These are phyloP conservation scores for Candida loeiensis DNA, from an alignment of 805 yeast species.

Conservation along the genomic window DNA sequence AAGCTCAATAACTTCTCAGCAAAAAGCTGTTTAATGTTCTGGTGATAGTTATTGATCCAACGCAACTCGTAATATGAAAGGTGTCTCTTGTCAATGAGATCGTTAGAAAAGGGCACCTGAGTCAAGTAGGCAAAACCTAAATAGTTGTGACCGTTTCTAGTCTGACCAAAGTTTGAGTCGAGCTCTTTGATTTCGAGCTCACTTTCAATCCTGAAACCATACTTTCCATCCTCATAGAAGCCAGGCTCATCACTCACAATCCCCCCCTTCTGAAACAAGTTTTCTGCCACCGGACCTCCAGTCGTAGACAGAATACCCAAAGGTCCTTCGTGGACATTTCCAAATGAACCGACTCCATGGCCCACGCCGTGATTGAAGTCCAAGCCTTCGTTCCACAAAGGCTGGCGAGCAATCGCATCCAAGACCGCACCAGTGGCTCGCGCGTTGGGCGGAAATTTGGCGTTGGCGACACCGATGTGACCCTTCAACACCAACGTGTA, in stretches of 20 bases:
- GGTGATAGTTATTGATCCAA: conserved; percentile 41
- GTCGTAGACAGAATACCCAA: conserved; percentile 66
- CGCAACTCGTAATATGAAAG: conserved; percentile 27
- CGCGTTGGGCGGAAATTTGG: conserved; percentile 61
- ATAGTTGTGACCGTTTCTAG: conserved; percentile 30
- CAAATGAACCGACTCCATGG: conserved; percentile 91
- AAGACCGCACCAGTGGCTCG: conserved; percentile 72
- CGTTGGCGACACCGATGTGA: conserved; percentile 78
- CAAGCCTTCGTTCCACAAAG: conserved; percentile 75
- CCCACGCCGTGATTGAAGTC: conserved; percentile 96
- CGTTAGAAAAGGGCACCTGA: conserved; percentile 38
- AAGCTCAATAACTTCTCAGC: conserved; percentile 43
- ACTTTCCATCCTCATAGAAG: conserved; percentile 82
- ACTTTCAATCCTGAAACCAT: conserved; percentile 87
- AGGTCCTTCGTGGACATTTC: conserved; percentile 94
- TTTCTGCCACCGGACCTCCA: conserved; percentile 48
- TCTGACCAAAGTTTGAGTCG: conserved; percentile 34
- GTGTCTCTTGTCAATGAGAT: conserved; percentile 31
- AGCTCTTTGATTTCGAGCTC: conserved; percentile 59
- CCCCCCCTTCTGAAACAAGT: conserved; percentile 54
- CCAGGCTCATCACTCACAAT: conserved; percentile 94
- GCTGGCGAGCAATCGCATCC: conserved; percentile 81
- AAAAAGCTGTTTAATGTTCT: conserved; percentile 29
- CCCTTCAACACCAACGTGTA: conserved; percentile 91
- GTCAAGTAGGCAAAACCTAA: conserved; percentile 40